Base-by-base conservation (phyloP, 73 alveolate genomes). In the Stentor coeruleus region DNA sequence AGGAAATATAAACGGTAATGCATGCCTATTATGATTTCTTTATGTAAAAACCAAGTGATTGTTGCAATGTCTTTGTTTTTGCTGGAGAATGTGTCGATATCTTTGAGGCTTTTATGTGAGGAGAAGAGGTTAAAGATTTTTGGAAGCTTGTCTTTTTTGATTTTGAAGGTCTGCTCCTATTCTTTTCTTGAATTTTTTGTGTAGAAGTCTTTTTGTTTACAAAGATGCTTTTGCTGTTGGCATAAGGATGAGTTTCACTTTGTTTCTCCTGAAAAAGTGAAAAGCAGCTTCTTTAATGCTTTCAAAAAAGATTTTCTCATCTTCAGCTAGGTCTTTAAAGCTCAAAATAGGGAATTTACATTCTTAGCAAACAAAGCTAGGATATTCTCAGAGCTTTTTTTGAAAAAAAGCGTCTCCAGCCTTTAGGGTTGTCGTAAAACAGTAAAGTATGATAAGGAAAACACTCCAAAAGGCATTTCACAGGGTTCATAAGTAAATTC, bases 281-380 rank as follows among this genome's bases (percentile, higher is more conserved):
- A 20, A 31, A 2, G 79, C 79, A 0, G 79, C 79, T 14, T 20
- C n/a, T 1, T 28, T 28, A 66, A 66, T 26, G 36, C 49, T 11
- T 20, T 31, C 37, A 31, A 20, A 33, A 1, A 40, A 15, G 15
- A 66, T 33, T 33, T 33, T 40, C 11, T 20, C 40, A 1, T 20
- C 79, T 1, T 66, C 37, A 15, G n/a, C 37, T 66, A 66, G n/a
- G 14, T 66, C 79, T 66, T 66, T 31, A 66, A 66, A 66, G 36
- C 42, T 26, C 14, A 11, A 28, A 20, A 33, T 66, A 66, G 79
- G 79, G 39, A 20, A 20, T 33, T 31, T 66, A 40, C n/a, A 66
- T 1, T 66, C n/a, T 66, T 66, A 14, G 33, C 79, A 26, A 66
- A 11, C 14, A 66, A 20, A 0, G 39, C 11, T 40, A 66, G 66